Base-by-base conservation (phyloP, 768 basidiomycete genomes). In the Aureoboletus auriporus region DNA sequence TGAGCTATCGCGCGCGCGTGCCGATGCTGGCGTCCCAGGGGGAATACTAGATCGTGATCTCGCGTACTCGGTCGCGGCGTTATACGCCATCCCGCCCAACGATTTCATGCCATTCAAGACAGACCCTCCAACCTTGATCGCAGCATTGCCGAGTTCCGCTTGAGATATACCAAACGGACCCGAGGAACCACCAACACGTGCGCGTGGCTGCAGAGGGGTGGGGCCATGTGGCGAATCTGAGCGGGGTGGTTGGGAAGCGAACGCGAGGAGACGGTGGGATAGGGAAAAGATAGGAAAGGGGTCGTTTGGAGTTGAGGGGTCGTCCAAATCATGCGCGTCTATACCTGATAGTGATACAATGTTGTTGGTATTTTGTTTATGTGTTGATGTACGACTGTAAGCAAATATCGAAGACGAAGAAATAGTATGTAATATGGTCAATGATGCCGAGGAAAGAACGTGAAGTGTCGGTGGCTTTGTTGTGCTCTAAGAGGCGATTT, bases 31-130 rank as follows among this genome's bases (percentile, higher is more conserved):
- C 11, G 52, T 46, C 11, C 42, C 49, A 34, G 49, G 13, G 1
- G 47, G 30, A 31, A 34, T 14, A 10, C 49, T 53, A 37, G 56
- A 64, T 28, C 62, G 65, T 12, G 69, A 64, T 33, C 55, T 68
- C 13, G 78, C 78, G 46, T 71, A 73, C 43, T 69, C 56, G 23
- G 64, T 31, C 14, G 72, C 75, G 34, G 79, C 80, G 14, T 72
- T 72, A 30, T 76, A 72, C 1, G 84, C 85, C 56, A 81, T 69
- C 13, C 82, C 83, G 2, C 84, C 80, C 2, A 86, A 60, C 7
- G 77, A 76, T 59, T 77, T 77, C 75, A 87, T 76, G 16, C 84
- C 83, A 54, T 74, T 81, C 49, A 85, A 65, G 9, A 88, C 73
- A 20, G 72, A 77, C 29, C 79, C 82, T 17, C 84, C 83, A 2